A percentile compares a stretch with the other conserved stretches of the same genome.
Conservation (phyloP, 345 rosid genomes). For the Nephelium lappaceum region DNA sequence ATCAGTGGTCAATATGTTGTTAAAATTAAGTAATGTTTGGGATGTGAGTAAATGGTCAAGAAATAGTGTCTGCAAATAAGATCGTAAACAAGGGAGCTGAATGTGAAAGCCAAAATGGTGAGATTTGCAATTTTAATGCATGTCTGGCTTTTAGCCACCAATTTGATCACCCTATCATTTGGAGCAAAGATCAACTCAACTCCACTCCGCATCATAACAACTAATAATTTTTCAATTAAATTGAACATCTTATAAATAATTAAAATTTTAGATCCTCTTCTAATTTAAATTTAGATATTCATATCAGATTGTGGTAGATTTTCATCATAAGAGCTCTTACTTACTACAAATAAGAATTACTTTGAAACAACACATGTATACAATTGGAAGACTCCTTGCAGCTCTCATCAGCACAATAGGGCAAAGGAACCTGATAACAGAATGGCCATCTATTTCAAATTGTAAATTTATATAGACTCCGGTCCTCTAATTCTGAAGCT, state of each 20-base stretch:
- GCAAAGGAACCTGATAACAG: no score
- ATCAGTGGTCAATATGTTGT: no score
- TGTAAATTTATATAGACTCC: no score
- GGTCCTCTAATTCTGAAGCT: no score
- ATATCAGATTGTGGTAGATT: no score
- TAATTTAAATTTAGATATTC: no score
- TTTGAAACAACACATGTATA: not conserved
- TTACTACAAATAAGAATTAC: not conserved
- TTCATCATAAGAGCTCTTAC: not conserved
- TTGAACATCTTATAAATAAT: not conserved
- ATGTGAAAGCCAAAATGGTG: not conserved
- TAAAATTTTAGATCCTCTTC: no score
- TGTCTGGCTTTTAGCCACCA: not conserved
- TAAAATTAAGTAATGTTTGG: conserved; percentile 3
- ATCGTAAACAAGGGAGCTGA: not conserved
- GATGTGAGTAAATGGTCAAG: not conserved
- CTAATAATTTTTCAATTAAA: not conserved
- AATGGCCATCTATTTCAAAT: no score
- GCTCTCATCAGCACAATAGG: no score
- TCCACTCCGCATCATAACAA: not conserved
- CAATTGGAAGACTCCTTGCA: no score
- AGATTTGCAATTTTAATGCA: not conserved
- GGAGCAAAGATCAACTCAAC: not conserved
- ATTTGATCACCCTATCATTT: not conserved
- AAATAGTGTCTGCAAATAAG: conserved; percentile 16